Evolutionary conservation across 129 eudicot genomes (phyloP).

Genomic region (Glebionis coronaria): DNA sequence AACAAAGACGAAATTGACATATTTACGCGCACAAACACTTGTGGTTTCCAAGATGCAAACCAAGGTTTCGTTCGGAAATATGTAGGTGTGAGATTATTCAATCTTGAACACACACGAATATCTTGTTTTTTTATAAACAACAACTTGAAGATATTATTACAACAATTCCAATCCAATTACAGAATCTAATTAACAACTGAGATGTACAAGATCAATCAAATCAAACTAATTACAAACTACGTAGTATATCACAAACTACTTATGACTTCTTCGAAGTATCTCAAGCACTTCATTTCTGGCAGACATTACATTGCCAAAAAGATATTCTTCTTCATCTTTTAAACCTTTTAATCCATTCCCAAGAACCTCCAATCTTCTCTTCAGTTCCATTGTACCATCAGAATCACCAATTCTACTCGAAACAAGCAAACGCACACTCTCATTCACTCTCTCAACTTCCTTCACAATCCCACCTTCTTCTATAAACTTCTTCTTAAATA

Average conservation of each 20-base stretch:
- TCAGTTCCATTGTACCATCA: constrained; percentile 37
- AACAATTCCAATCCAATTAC: no score
- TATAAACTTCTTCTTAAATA: constrained; percentile 21
- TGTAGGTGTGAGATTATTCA: no score
- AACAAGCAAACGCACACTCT: constrained; percentile 22
- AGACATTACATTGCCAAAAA: constrained; percentile 48
- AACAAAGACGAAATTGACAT: no score
- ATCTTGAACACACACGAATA: no score
- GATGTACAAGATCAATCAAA: no score
- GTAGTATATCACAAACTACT: not conserved
- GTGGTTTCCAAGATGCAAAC: no score
- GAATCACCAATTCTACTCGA: constrained; percentile 20
- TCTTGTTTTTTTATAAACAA: no score
- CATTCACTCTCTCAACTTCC: constrained; percentile 53
- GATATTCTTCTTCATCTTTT: constrained; percentile 32
- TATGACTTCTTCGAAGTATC: constrained; percentile 32
- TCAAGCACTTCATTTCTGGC: constrained; percentile 55
- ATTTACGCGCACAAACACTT: no score
- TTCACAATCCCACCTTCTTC: constrained; percentile 31
- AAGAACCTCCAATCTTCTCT: constrained; percentile 45
- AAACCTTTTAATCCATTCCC: constrained; percentile 33
- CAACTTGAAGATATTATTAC: no score
- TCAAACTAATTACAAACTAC: not conserved
- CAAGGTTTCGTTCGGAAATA: no score
- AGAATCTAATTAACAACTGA: no score